Conservation (phyloP, 768 basidiomycete species). For the Albatrellus ellisii region DNA sequence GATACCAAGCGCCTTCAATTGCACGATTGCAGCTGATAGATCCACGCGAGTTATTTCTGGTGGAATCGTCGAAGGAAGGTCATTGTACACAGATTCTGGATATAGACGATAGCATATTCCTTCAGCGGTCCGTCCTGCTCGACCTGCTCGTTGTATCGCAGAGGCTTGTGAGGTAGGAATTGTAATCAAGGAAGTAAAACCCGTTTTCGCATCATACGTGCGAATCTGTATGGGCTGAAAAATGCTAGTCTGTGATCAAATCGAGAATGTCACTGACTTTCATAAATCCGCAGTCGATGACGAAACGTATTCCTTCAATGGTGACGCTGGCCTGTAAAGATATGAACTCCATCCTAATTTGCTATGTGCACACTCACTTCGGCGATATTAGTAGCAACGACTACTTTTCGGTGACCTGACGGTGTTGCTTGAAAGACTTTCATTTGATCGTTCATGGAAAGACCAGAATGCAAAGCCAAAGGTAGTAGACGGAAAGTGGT, state of each 20-base stretch:
- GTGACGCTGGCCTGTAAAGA: slow-evolving; percentile 76
- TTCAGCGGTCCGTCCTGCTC: slow-evolving; percentile 86
- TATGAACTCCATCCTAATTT: background rate
- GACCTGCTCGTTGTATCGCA: slow-evolving; percentile 84
- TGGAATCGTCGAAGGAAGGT: slow-evolving; percentile 56
- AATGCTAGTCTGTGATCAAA: background rate
- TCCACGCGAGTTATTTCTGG: slow-evolving; percentile 90
- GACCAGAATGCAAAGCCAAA: slow-evolving; percentile 78
- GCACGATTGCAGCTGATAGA: slow-evolving; percentile 82
- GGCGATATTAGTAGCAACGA: slow-evolving; percentile 92
- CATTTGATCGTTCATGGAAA: slow-evolving; percentile 81
- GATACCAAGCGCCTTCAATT: slow-evolving; percentile 89
- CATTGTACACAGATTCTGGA: slow-evolving; percentile 43
- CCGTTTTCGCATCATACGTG: slow-evolving; percentile 77
- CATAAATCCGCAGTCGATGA: slow-evolving; percentile 90
- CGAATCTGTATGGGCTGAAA: slow-evolving; percentile 45
- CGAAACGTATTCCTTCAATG: slow-evolving; percentile 89
- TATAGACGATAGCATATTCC: slow-evolving; percentile 93
- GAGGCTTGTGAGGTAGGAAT: slow-evolving; percentile 82
- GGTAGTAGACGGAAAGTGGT: slow-evolving; percentile 45
- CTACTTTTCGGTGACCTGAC: slow-evolving; percentile 74
- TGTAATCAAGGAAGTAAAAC: slow-evolving; percentile 72
- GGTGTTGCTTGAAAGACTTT: slow-evolving; percentile 69
- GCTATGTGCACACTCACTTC: slow-evolving; percentile 38
- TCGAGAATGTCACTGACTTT: slow-evolving; percentile 43